phyloP scores from a whole-genome alignment of 2,329 filamentous ascomycete species.

The Botryosphaeria agaves region DNA sequence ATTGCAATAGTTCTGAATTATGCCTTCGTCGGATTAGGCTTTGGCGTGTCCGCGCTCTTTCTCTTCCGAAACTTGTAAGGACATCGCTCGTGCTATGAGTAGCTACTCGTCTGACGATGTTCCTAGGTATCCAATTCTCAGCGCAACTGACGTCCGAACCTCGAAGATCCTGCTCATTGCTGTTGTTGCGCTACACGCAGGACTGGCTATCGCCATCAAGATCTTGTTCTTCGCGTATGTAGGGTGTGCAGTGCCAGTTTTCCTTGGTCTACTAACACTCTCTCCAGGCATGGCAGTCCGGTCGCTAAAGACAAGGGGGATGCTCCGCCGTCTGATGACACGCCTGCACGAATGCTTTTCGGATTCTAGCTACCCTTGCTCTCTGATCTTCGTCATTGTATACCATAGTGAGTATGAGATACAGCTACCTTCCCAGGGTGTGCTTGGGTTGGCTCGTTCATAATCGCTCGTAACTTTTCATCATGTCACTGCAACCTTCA shows the following conservation, averaged over 20 bases:
- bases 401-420: too few species aligned
- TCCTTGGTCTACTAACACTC: background rate
- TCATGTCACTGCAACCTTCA: too few species aligned
- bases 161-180: constrained; percentile 75
- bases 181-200: constrained; percentile 73
- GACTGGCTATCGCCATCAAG: constrained; percentile 87
- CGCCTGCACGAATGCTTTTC: too few species aligned
- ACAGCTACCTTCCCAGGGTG: too few species aligned
- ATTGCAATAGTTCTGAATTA: constrained; percentile 58
- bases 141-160: constrained; percentile 79
- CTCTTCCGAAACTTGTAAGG: constrained; percentile 64
- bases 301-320: constrained; percentile 20
- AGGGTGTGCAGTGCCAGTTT: background rate
- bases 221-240: constrained; percentile 77
- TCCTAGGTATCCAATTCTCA: constrained; percentile 53
- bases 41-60: constrained; percentile 68
- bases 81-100: background rate
- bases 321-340: too few species aligned
- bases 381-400: too few species aligned
- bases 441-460: too few species aligned
- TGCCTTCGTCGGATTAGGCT: constrained; percentile 77
- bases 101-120: constrained; percentile 2
- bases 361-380: too few species aligned
- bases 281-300: constrained; percentile 41
- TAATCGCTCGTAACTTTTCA: too few species aligned